These are phyloP conservation scores for Gaertneriomyces sp. DNA, from an alignment of 192 early-diverging fungal genomes.

Conservation along the genomic window DNA sequence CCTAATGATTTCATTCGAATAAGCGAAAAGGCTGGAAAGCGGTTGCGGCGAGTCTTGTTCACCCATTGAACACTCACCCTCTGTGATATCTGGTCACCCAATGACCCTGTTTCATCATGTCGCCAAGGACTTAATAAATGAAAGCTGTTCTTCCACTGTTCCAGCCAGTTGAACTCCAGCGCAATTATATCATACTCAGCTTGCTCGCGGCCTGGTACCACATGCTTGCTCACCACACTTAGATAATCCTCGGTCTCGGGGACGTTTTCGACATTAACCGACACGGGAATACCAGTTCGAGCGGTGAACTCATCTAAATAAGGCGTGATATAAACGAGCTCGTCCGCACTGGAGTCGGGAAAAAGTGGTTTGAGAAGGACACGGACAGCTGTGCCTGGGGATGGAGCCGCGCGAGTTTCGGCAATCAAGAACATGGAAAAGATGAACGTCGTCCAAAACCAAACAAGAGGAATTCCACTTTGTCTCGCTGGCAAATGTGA, in stretches of 20 bases:
- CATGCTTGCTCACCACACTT: not conserved
- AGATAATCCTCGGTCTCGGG: constrained; percentile 11
- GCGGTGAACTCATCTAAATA: not conserved
- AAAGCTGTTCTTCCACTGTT: constrained; percentile 5
- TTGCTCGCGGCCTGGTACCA: not conserved
- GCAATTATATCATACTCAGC: constrained; percentile 19
- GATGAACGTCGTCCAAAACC: no score
- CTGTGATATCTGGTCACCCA: not conserved
- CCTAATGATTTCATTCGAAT: not conserved
- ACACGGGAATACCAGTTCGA: no score
- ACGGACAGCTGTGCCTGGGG: not conserved
- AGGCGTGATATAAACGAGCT: constrained; percentile 1
- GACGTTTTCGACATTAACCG: no score
- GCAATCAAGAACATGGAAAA: no score
- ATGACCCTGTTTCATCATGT: constrained; percentile 2
- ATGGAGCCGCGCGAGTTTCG: no score
- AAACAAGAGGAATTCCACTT: no score
- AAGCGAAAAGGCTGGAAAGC: not conserved
- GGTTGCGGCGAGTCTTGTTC: not conserved
- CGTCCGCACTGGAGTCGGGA: constrained; percentile 19
- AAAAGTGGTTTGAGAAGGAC: constrained; percentile 27
- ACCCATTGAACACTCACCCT: not conserved
- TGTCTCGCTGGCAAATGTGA: no score
- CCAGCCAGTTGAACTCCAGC: constrained; percentile 18
- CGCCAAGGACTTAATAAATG: not conserved